A percentile compares a stretch with the other conserved stretches of the same genome.
Conservation (phyloP, 1,284 basidiomycete species). For the Pascua sp. region DNA sequence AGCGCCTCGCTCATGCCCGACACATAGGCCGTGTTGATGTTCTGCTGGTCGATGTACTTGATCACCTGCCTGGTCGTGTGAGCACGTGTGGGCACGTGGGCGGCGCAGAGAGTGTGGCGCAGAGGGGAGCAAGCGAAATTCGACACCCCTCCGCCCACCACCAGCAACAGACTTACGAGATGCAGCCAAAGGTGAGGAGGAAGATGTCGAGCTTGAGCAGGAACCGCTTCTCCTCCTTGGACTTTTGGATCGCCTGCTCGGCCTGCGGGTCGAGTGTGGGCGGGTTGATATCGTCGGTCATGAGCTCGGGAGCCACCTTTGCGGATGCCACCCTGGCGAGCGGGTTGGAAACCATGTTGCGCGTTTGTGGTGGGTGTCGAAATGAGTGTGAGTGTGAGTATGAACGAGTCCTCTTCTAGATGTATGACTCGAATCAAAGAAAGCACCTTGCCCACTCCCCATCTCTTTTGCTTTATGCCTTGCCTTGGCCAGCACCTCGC, state of each 20-base stretch:
- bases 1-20: slow-evolving; percentile 78
- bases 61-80: slow-evolving; percentile 2
- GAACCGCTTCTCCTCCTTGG: slow-evolving; percentile 32
- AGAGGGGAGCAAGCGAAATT: background rate
- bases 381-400: too few relatives aligned
- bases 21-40: slow-evolving; percentile 52
- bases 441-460: too few relatives aligned
- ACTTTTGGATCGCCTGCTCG: slow-evolving; percentile 19
- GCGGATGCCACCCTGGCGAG: background rate
- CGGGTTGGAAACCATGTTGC: too few relatives aligned
- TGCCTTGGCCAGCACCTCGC: too few relatives aligned
- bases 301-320: background rate
- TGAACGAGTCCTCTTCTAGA: too few relatives aligned
- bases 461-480: too few relatives aligned
- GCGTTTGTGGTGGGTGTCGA: too few relatives aligned
- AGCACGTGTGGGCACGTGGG: background rate
- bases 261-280: slow-evolving; percentile 13
- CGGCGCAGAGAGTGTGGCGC: too few relatives aligned
- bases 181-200: slow-evolving; percentile 27
- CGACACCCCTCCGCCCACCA: background rate
- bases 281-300: slow-evolving; percentile 5
- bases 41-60: slow-evolving; percentile 20
- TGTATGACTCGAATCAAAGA: too few relatives aligned
- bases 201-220: slow-evolving; percentile 37
- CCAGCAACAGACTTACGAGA: slow-evolving; percentile 14